Evolutionary conservation across 2,329 filamentous ascomycete species (phyloP).

Genomic region (Thielaviopsis punctulata): DNA sequence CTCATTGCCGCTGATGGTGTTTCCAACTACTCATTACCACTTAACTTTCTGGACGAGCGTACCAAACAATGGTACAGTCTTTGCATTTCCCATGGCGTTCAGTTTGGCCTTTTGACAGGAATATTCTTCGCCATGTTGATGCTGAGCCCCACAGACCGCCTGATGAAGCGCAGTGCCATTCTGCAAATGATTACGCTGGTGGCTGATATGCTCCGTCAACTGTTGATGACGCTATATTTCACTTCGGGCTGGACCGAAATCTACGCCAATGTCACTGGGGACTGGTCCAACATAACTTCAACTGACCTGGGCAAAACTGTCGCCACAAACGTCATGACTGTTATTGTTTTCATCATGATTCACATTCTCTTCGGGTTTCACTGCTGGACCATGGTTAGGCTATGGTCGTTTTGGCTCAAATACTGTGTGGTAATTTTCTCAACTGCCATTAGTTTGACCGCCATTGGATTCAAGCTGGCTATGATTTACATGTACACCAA

Average conservation of each 20-base stretch:
- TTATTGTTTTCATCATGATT: conserved; percentile 28
- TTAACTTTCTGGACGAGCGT: conserved; percentile 18
- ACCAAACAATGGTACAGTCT: conserved; percentile 20
- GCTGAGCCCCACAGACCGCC: conserved; percentile 49
- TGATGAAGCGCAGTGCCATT: conserved; percentile 44
- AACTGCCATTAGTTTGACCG: conserved; percentile 14
- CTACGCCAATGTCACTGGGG: conserved; percentile 40
- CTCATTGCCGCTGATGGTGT: neutral
- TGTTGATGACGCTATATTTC: conserved; percentile 41
- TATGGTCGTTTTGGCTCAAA: conserved; percentile 27
- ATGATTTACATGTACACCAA: conserved; percentile 16
- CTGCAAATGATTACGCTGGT: conserved; percentile 46
- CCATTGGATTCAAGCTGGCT: conserved; percentile 17
- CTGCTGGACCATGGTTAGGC: conserved; percentile 32
- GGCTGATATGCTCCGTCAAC: conserved; percentile 41
- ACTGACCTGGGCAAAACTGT: conserved; percentile 22
- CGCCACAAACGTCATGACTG: conserved; percentile 24
- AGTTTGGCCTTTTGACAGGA: conserved; percentile 50
- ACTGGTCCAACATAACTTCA: conserved; percentile 31
- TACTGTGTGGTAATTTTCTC: conserved; percentile 16
- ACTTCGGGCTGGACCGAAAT: conserved; percentile 42
- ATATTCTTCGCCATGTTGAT: conserved; percentile 49
- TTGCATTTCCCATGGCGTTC: conserved; percentile 48
- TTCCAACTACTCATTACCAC: neutral
- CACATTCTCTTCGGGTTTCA: conserved; percentile 33